A percentile compares a stretch with the other conserved stretches of the same genome.
Conservation (phyloP, 2,329 filamentous ascomycete genomes). For the Aspergillus nomiae region DNA sequence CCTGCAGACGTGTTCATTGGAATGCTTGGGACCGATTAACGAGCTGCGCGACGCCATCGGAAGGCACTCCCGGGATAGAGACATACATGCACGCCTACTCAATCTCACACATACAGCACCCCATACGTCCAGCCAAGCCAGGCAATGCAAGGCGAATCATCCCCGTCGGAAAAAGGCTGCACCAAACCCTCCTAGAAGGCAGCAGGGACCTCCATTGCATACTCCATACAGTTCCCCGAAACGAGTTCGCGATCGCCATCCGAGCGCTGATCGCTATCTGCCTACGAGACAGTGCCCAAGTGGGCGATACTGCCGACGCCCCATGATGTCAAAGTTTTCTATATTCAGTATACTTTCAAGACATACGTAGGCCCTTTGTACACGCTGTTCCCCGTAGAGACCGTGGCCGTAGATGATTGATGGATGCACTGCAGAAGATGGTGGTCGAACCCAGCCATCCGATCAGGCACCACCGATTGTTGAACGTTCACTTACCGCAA, state of each 20-base stretch:
- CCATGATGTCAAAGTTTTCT: not conserved
- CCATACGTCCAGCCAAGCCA: not conserved
- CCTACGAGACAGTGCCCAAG: not conserved
- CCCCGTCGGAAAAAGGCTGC: not conserved
- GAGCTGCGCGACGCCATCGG: not conserved
- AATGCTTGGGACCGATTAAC: not conserved
- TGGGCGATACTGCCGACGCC: not conserved
- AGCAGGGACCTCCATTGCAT: not conserved
- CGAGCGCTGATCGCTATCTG: not conserved
- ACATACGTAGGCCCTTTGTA: not conserved
- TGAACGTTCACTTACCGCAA: not conserved
- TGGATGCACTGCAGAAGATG: not conserved
- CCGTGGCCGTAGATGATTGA: not conserved
- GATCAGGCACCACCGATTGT: not conserved
- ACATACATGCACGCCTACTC: not conserved
- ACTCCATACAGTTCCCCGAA: conserved; percentile 1
- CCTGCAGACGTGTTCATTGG: not conserved
- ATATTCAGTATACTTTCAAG: not conserved
- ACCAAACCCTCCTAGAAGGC: not conserved
- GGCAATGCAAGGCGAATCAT: not conserved
- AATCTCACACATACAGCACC: not conserved
- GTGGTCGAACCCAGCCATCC: not conserved
- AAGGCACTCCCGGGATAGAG: not conserved
- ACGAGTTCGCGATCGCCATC: not conserved
- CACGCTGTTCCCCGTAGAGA: not conserved